These are phyloP conservation scores for Acer negundo DNA, from an alignment of 345 rosid species.

Conservation along the genomic window DNA sequence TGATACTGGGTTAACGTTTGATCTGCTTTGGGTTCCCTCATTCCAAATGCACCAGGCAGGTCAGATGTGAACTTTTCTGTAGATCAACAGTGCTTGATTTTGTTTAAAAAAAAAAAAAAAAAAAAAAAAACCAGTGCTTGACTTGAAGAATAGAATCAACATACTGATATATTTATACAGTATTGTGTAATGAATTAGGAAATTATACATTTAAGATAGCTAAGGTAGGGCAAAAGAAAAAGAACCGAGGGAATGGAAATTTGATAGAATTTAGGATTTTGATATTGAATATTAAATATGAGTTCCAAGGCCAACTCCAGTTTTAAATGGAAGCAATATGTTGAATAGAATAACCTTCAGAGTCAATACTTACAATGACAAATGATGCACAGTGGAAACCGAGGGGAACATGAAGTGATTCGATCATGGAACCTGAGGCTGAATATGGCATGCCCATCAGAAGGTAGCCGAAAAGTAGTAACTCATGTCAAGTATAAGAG, in stretches of 20 bases:
- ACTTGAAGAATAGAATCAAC: neutral
- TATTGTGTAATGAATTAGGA: neutral
- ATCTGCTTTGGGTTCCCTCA: neutral
- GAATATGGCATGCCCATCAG: neutral
- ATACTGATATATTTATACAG: neutral
- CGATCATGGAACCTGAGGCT: neutral
- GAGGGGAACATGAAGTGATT: neutral
- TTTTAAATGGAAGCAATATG: neutral
- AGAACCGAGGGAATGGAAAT: neutral
- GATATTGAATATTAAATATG: neutral
- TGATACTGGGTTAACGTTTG: neutral
- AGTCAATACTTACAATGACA: neutral
- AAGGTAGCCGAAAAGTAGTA: neutral
- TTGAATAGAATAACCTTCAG: neutral
- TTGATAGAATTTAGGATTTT: constrained; percentile 7
- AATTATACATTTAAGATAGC: neutral
- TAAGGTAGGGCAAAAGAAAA: neutral
- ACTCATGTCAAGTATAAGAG: neutral
- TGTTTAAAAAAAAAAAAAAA: no score
- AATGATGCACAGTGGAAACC: neutral
- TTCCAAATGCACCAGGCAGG: neutral
- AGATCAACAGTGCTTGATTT: neutral
- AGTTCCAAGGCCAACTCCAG: neutral
- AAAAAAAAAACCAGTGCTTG: no score
- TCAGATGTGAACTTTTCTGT: constrained; percentile 6